Percentiles rank a stretch among this genome's conserved stretches.
Conservation (phyloP, 2,329 filamentous ascomycete species). For the Fusarium heterosporum region DNA sequence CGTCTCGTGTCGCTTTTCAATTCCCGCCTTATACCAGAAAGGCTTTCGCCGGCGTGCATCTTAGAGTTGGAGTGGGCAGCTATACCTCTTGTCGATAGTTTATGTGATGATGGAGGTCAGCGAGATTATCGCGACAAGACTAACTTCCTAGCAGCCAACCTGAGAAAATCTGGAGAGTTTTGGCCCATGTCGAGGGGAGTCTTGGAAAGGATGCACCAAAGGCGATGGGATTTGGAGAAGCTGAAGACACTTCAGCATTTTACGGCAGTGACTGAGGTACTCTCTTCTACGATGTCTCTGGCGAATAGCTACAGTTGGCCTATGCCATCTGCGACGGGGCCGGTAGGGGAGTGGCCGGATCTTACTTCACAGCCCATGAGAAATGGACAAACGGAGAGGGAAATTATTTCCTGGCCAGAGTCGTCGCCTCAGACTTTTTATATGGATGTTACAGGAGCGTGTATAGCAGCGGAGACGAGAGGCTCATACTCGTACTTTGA, state of each 20-base stretch:
- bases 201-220: slow-evolving; percentile 15
- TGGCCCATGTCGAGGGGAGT: slow-evolving; percentile 33
- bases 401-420: slow-evolving; percentile 2
- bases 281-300: background rate
- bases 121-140: slow-evolving; percentile 20
- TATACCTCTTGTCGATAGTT: slow-evolving; percentile 23
- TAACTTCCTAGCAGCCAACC: slow-evolving; percentile 20
- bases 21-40: slow-evolving; percentile 27
- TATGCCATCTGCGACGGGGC: background rate
- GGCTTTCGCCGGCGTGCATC: slow-evolving; percentile 42
- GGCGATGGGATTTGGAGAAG: background rate
- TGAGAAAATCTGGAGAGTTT: slow-evolving; percentile 36
- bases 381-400: background rate
- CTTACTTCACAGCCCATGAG: background rate
- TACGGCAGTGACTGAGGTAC: background rate
- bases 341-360: slow-evolving; percentile 1
- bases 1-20: slow-evolving; percentile 36
- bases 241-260: background rate
- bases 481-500: background rate
- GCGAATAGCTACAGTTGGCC: background rate
- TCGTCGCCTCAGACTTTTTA: background rate
- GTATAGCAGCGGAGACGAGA: background rate
- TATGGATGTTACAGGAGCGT: background rate
- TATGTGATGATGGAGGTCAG: slow-evolving; percentile 1
- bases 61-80: slow-evolving; percentile 30